Evolutionary conservation across 192 early-diverging fungal species (phyloP), one percentile per base, ranked within the genome.

Genomic region (Rhizoclosmatium globosum): DNA sequence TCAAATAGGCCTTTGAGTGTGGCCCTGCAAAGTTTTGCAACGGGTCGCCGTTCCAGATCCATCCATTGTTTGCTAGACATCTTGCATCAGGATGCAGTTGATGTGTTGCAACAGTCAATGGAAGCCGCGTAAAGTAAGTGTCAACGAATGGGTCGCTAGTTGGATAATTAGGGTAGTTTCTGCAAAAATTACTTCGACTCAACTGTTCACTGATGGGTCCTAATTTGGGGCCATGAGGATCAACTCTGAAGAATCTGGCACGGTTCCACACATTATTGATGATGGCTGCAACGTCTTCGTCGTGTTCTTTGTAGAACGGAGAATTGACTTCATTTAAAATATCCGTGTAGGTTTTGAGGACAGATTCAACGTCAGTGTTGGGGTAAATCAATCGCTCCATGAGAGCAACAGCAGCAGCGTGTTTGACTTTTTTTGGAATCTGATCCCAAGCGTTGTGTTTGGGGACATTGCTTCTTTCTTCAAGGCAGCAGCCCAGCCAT

Each of bases 31-130:
- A 99, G 84, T 99, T 96, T 43, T 91, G 82, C 43, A 99, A 79
- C 6, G 96, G 97, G 74, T 97, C 96, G 7, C 87, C 88, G 77
- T 89, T 89, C 88, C 88, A 91, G 59, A 91, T 89, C 89, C 98
- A 99, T 13, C 98, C 98, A 82, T 99, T 99, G 85, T 98, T 98
- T 39, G 94, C 98, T 45, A 99, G 73, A 15, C 87, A 88, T 46
- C 92, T 83, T 21, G 91, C 89, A 60, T 96, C 98, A 7, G 85
- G 76, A 38, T 94, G 88, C 68, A 90, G 88, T 2, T 81, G 65
- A 47, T 73, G 59, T 0, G 92, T 91, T 11, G 53, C 77, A 2
- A 83, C 82, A 65, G 92, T 90, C 9, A 85, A 57, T 0, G 94
- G 91, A 59, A 96, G 71, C 3, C 95, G 89, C 0, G 98, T 98